These are phyloP conservation scores for Rhizophora mangle DNA, from an alignment of 345 rosid genomes.

Conservation along the genomic window DNA sequence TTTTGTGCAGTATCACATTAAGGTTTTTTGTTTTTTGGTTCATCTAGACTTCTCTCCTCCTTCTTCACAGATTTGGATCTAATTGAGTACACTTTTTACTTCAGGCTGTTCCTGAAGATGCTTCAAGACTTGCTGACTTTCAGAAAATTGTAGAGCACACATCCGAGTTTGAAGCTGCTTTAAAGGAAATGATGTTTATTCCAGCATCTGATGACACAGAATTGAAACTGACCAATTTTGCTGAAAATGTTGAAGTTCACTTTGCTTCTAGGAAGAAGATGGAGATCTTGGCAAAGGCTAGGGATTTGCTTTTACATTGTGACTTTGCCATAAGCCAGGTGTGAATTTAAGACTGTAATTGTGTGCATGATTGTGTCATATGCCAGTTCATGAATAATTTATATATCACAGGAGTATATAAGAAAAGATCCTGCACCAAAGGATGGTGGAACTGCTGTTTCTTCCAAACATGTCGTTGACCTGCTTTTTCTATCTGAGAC, in stretches of 20 bases:
- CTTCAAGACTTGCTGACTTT: constrained; percentile 81
- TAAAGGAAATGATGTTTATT: constrained; percentile 67
- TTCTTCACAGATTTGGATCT: background rate
- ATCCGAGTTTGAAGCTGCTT: constrained; percentile 64
- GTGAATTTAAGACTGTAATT: constrained; percentile 24
- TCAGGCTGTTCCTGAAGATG: constrained; percentile 95
- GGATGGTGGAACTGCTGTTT: constrained; percentile 27
- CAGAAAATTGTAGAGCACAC: constrained; percentile 67
- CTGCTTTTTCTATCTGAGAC: constrained; percentile 75
- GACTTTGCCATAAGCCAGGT: constrained; percentile 75
- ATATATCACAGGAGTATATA: constrained; percentile 48
- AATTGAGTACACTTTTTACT: constrained; percentile 11
- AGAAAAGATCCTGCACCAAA: constrained; percentile 30
- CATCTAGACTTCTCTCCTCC: background rate
- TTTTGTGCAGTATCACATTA: background rate
- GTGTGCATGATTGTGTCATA: constrained; percentile 14
- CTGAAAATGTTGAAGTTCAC: constrained; percentile 93
- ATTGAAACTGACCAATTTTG: constrained; percentile 70
- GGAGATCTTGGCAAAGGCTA: constrained; percentile 84
- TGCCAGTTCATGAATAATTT: constrained; percentile 7
- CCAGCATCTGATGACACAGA: constrained; percentile 60
- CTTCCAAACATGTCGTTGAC: constrained; percentile 55
- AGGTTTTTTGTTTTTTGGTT: background rate
- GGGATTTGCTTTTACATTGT: constrained; percentile 71
- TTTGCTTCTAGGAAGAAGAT: constrained; percentile 81